Percentiles rank a stretch among this genome's conserved stretches.
phyloP scores from a whole-genome alignment of 495 filamentous ascomycete genomes.

The Corynascus novoguineensis region DNA sequence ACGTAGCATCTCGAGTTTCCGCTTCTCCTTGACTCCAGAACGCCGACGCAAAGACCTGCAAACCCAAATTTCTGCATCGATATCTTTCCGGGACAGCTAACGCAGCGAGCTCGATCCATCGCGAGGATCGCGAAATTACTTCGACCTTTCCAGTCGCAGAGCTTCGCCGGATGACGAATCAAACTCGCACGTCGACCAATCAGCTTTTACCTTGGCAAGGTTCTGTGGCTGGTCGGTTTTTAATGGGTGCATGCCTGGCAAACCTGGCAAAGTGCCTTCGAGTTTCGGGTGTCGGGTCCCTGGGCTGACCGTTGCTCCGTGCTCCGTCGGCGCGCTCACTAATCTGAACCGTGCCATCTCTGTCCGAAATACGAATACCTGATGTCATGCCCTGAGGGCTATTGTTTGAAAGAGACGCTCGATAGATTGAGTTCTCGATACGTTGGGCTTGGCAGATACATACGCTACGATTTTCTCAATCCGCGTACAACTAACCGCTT shows the following conservation, averaged over 20 bases:
- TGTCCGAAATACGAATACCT: too few relatives aligned
- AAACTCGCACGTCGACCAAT: not conserved
- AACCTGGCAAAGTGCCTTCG: not conserved
- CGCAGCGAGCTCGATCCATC: not conserved
- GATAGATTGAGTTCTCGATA: too few relatives aligned
- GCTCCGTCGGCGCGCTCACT: not conserved
- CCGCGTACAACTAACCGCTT: too few relatives aligned
- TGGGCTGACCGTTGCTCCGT: not conserved
- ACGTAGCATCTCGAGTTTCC: conserved; percentile 5
- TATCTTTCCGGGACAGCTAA: not conserved
- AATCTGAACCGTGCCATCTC: too few relatives aligned
- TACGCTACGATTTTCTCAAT: too few relatives aligned
- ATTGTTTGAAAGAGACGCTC: too few relatives aligned
- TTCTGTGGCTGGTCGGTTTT: not conserved
- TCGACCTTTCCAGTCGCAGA: not conserved
- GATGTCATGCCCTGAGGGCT: too few relatives aligned
- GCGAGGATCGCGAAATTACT: not conserved
- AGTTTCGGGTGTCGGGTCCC: not conserved
- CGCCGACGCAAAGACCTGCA: too few relatives aligned
- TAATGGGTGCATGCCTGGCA: not conserved
- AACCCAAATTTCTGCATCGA: not conserved
- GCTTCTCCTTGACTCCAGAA: not conserved
- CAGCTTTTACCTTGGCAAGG: too few relatives aligned
- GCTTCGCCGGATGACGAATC: not conserved
- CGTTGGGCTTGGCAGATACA: too few relatives aligned